Percentiles rank a stretch among this genome's conserved stretches.
Conservation (phyloP, 768 basidiomycete species). For the Hirschioporus abietinus region DNA sequence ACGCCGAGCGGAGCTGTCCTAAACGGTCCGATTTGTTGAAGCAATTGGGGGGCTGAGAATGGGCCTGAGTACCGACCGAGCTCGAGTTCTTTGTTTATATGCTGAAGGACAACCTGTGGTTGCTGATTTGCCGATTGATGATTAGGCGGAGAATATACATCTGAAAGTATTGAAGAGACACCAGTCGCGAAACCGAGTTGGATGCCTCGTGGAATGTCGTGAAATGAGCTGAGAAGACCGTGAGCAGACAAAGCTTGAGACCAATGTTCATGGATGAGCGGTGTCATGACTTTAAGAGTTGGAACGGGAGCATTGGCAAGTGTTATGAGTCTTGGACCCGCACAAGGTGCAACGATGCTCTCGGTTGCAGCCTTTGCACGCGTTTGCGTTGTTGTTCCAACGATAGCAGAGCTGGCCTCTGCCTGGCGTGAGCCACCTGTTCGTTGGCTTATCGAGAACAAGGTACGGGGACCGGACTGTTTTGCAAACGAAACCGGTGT, state of each 20-base stretch:
- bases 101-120: neutral
- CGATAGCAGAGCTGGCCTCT: neutral
- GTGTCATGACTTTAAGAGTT: neutral
- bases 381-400: neutral
- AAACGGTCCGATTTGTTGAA: constrained; percentile 25
- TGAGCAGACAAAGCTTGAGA: too few relatives aligned
- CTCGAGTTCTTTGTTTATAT: neutral
- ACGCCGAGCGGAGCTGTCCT: constrained; percentile 24
- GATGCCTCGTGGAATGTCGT: neutral
- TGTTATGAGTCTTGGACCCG: neutral
- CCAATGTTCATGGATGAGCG: neutral
- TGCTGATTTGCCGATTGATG: constrained; percentile 5
- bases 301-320: neutral
- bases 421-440: neutral
- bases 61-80: constrained; percentile 13
- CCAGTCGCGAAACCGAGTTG: neutral
- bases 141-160: constrained; percentile 14
- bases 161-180: neutral
- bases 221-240: neutral
- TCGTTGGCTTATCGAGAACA: neutral
- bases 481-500: neutral
- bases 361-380: neutral
- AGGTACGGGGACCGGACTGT: neutral
- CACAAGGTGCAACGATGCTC: neutral
- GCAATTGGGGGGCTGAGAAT: constrained; percentile 14